A percentile compares a stretch with the other conserved stretches of the same genome.
Evolutionary conservation across 2,329 filamentous ascomycete species (phyloP).

Genomic region (Stachybotrys chlorohalonatus): DNA sequence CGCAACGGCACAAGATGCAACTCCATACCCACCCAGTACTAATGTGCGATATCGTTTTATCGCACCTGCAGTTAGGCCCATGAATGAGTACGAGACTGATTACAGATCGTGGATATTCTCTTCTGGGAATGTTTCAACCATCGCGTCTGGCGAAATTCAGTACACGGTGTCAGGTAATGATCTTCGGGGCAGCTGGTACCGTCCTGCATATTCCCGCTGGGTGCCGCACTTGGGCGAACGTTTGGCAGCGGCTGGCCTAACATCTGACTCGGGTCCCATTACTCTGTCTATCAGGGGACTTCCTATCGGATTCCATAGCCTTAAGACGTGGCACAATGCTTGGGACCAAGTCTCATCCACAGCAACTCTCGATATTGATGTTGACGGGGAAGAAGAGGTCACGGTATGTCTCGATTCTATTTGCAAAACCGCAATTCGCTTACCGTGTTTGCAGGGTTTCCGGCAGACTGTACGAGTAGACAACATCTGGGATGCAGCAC

Average conservation of each 20-base stretch:
- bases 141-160: not conserved
- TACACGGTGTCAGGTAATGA: not conserved
- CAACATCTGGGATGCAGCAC: constrained; percentile 20
- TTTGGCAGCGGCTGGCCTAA: not conserved
- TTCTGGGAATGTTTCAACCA: not conserved
- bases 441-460: not conserved
- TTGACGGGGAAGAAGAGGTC: not conserved
- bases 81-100: not conserved
- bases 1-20: not conserved
- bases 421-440: not conserved
- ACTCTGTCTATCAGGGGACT: not conserved
- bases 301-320: not conserved
- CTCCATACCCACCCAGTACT: not conserved
- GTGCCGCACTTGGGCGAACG: not conserved
- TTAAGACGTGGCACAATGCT: not conserved
- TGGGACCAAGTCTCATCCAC: not conserved
- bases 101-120: not conserved
- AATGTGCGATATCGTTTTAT: not conserved
- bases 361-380: not conserved
- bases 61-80: not conserved
- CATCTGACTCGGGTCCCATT: not conserved
- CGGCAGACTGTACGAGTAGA: constrained; percentile 8
- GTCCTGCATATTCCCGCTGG: not conserved
- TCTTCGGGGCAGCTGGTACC: not conserved
- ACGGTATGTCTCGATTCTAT: not conserved